Evolutionary conservation across 1,284 basidiomycete genomes (phyloP).

Genomic region (Fomitopsis betulina): DNA sequence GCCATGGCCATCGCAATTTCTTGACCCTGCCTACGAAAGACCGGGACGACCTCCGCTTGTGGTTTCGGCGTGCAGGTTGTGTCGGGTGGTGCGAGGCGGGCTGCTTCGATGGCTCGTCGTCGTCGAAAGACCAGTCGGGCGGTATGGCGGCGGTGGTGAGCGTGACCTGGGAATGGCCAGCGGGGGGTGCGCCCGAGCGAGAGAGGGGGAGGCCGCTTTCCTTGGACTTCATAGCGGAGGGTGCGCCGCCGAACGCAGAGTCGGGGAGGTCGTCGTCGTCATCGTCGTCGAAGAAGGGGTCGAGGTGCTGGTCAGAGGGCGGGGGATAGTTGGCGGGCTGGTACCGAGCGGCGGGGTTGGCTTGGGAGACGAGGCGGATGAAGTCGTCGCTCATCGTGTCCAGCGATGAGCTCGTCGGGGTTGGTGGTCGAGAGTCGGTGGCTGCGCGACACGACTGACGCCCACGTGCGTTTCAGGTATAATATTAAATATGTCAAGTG

Average conservation of each 20-base stretch:
- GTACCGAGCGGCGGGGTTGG: conserved; percentile 67
- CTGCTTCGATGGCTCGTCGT: conserved; percentile 41
- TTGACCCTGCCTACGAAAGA: conserved; percentile 42
- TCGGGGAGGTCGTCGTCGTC: conserved; percentile 53
- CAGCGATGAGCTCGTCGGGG: conserved; percentile 27
- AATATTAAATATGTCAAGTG: no score
- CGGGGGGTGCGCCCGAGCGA: conserved; percentile 52
- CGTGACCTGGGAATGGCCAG: conserved; percentile 48
- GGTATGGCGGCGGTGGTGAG: conserved; percentile 38
- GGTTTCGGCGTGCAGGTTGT: conserved; percentile 15
- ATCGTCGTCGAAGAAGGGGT: conserved; percentile 82
- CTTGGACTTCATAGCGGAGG: conserved; percentile 60
- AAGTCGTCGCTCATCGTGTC: conserved; percentile 68
- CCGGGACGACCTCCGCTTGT: conserved; percentile 17
- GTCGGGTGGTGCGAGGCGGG: conserved; percentile 27
- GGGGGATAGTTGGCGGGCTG: conserved; percentile 56
- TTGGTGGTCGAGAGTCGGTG: no score
- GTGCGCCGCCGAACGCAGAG: conserved; percentile 58
- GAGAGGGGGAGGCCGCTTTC: conserved; percentile 66
- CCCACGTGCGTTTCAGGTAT: no score
- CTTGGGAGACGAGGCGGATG: conserved; percentile 63
- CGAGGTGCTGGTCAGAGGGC: conserved; percentile 43
- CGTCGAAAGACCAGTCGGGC: conserved; percentile 70
- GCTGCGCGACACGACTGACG: no score
- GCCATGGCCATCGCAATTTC: conserved; percentile 63